Evolutionary conservation across 2,329 filamentous ascomycete genomes (phyloP).

Genomic region (Diaporthe velutina): DNA sequence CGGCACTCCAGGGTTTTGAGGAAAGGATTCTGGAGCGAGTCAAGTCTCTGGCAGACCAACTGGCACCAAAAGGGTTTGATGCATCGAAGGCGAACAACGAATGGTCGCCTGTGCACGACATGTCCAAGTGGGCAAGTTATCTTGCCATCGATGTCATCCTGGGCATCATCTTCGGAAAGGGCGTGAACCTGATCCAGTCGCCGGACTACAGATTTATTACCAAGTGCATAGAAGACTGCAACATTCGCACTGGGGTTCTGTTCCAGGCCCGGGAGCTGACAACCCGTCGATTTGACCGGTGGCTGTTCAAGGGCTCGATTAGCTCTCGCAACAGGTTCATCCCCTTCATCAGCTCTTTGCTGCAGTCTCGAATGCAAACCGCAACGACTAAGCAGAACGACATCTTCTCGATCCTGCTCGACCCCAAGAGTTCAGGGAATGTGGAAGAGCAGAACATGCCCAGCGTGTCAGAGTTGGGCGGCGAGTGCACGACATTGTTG

Average conservation of each 20-base stretch:
- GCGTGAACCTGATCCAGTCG: neutral
- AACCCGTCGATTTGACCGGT: conserved; percentile 15
- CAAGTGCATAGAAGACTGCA: conserved; percentile 23
- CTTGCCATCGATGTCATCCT: conserved; percentile 13
- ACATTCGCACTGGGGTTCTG: conserved; percentile 1
- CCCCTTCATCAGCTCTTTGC: neutral
- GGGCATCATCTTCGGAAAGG: neutral
- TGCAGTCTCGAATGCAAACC: neutral
- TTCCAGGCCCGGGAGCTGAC: conserved; percentile 20
- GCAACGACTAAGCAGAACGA: neutral
- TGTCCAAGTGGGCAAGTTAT: conserved; percentile 11
- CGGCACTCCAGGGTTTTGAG: conserved; percentile 15
- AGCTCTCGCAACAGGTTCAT: conserved; percentile 24
- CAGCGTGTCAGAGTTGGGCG: neutral
- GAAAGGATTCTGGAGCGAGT: conserved; percentile 6
- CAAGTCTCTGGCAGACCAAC: neutral
- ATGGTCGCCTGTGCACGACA: conserved; percentile 1
- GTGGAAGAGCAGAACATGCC: neutral
- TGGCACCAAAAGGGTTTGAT: neutral
- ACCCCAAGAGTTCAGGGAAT: neutral
- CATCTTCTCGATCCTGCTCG: conserved; percentile 6
- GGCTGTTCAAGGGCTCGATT: conserved; percentile 8
- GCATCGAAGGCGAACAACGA: neutral
- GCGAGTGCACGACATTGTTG: conserved; percentile 11
- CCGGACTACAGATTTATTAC: conserved; percentile 15